Percentiles rank a stretch among this genome's conserved stretches.
Conservation (phyloP, 495 filamentous ascomycete species). For the Penicillium fimorum region DNA sequence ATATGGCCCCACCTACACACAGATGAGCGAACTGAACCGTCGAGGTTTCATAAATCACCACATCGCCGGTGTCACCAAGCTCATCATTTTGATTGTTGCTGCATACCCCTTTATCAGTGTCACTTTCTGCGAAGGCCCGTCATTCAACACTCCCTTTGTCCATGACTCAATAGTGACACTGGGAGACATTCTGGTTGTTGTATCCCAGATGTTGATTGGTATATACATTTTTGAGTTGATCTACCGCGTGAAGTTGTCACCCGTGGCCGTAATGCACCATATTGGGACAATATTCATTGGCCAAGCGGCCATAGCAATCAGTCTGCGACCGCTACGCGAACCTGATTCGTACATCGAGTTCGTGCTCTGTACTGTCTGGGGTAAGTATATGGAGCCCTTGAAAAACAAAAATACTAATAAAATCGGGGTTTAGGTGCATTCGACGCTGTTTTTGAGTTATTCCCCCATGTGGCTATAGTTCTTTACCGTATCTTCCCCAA, state of each 20-base stretch:
- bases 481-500: constrained; percentile 45
- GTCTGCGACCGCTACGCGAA: constrained; percentile 36
- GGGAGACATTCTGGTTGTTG: constrained; percentile 45
- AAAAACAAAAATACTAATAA: neutral
- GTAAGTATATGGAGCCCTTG: constrained; percentile 23
- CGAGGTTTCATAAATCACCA: constrained; percentile 53
- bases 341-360: constrained; percentile 50
- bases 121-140: constrained; percentile 30
- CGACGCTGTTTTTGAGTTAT: constrained; percentile 50
- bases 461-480: constrained; percentile 50
- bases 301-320: constrained; percentile 46
- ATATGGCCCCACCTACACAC: constrained; percentile 38
- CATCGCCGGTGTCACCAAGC: constrained; percentile 46
- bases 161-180: constrained; percentile 33
- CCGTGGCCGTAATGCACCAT: constrained; percentile 45
- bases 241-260: constrained; percentile 43
- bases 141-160: constrained; percentile 33
- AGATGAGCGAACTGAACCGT: constrained; percentile 36
- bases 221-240: constrained; percentile 52
- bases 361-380: constrained; percentile 49
- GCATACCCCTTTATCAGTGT: constrained; percentile 48
- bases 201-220: constrained; percentile 43
- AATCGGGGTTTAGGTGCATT: constrained; percentile 38
- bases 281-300: constrained; percentile 49
- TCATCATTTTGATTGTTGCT: constrained; percentile 41